phyloP scores from a whole-genome alignment of 2,329 filamentous ascomycete species.

The Madurella mycetomatis region DNA sequence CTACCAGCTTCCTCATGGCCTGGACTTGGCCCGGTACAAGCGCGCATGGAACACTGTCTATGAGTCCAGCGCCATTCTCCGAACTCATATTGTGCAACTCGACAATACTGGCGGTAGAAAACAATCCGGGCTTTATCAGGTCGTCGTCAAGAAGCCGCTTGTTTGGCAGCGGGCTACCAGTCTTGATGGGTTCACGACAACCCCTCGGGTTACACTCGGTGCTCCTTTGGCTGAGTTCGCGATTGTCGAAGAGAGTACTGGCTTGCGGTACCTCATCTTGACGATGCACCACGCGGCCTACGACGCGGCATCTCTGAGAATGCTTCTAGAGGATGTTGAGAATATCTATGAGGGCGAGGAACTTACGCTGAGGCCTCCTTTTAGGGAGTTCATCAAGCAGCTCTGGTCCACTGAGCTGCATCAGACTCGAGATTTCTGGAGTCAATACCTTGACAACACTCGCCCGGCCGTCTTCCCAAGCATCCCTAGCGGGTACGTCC shows the following conservation, averaged over 20 bases:
- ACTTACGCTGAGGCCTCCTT: constrained; percentile 35
- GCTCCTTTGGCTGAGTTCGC: too few species aligned
- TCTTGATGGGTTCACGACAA: constrained; percentile 37
- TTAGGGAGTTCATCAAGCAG: constrained; percentile 48
- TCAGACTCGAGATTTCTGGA: constrained; percentile 42
- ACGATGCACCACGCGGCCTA: constrained; percentile 49
- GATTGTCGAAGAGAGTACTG: constrained; percentile 35
- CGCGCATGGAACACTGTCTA: constrained; percentile 43
- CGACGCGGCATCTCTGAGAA: constrained; percentile 32
- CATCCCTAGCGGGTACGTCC: constrained; percentile 5
- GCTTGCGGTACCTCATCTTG: not conserved
- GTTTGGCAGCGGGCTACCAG: constrained; percentile 32
- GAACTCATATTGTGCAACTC: constrained; percentile 45
- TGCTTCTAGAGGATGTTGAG: too few species aligned
- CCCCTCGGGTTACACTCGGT: constrained; percentile 17
- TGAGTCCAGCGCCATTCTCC: too few species aligned
- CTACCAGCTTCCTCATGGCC: constrained; percentile 31
- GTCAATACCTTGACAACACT: not conserved
- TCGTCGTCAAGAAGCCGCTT: constrained; percentile 40
- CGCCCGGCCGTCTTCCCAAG: not conserved
- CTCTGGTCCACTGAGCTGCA: constrained; percentile 35
- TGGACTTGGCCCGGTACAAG: constrained; percentile 37
- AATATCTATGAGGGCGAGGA: constrained; percentile 27
- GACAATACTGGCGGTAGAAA: constrained; percentile 29
- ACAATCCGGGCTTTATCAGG: constrained; percentile 36